These are phyloP conservation scores for Penicillium polonicum DNA, from an alignment of 2,329 filamentous ascomycete species.

Conservation along the genomic window DNA sequence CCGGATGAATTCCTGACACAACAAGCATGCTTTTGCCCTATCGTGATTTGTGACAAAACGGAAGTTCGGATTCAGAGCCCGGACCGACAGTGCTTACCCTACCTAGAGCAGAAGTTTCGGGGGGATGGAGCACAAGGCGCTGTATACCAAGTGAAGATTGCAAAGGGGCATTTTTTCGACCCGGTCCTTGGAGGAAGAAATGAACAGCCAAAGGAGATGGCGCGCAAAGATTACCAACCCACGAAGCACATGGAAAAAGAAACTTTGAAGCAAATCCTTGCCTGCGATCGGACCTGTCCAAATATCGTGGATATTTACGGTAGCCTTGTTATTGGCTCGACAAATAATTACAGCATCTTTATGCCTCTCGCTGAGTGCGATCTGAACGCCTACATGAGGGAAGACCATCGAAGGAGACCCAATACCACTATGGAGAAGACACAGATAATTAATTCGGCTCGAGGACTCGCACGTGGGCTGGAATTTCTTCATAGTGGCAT, in stretches of 20 bases:
- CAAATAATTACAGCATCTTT: background rate
- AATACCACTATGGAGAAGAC: background rate
- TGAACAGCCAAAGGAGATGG: background rate
- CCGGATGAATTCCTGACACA: background rate
- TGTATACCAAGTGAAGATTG: background rate
- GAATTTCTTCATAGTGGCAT: background rate
- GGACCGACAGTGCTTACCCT: background rate
- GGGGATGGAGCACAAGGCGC: background rate
- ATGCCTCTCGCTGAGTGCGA: background rate
- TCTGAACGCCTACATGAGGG: background rate
- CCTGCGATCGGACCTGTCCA: background rate
- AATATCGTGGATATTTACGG: background rate
- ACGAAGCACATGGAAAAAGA: background rate
- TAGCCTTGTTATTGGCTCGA: background rate
- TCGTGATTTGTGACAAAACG: background rate
- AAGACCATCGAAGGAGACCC: background rate
- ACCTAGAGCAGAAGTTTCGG: background rate
- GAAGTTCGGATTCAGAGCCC: background rate
- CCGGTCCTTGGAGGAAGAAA: background rate
- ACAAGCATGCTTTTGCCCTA: background rate
- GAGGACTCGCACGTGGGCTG: background rate
- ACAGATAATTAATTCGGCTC: background rate
- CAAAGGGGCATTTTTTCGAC: background rate
- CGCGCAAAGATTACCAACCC: background rate
- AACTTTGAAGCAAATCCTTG: background rate